Conservation (phyloP, 352 stramenopile species). For the Peronospora tabacina region DNA sequence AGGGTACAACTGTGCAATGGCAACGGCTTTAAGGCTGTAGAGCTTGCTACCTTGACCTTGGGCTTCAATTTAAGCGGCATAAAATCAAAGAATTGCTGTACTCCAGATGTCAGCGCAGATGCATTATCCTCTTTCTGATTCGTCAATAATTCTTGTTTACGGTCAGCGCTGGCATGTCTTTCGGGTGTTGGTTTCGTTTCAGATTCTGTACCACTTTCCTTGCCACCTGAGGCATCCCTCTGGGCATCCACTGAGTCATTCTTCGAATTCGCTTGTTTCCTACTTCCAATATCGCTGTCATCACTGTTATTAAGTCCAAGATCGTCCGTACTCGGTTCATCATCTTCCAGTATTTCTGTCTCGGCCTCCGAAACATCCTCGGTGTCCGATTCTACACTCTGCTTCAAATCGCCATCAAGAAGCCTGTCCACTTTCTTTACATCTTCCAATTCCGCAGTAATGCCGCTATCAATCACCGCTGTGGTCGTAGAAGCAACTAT, state of each 20-base stretch:
- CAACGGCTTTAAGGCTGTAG: constrained; percentile 22
- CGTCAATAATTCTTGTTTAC: constrained; percentile 1
- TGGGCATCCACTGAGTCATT: not conserved
- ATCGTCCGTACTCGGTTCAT: constrained; percentile 26
- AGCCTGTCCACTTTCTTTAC: not conserved
- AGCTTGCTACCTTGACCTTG: constrained; percentile 15
- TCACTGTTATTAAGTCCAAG: constrained; percentile 36
- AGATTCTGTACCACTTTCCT: not conserved
- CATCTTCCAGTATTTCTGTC: constrained; percentile 33
- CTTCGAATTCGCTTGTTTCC: not conserved
- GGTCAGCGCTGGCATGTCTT: not conserved
- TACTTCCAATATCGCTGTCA: constrained; percentile 19
- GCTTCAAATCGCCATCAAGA: not conserved
- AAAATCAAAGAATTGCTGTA: constrained; percentile 39
- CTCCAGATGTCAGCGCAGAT: constrained; percentile 11
- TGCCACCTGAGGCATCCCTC: not conserved
- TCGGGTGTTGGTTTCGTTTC: not conserved
- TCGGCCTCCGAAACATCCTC: constrained; percentile 34
- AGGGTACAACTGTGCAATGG: constrained; percentile 21
- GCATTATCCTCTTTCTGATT: constrained; percentile 10
- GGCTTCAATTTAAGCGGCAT: constrained; percentile 25
- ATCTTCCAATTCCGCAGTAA: not conserved
- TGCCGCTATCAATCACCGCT: not conserved
- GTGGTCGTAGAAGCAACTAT: not conserved
- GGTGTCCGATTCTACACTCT: constrained; percentile 9